Percentiles rank a stretch among this genome's conserved stretches.
These are phyloP conservation scores for Venturia pyrina DNA, from an alignment of 2,329 filamentous ascomycete genomes.

Conservation along the genomic window DNA sequence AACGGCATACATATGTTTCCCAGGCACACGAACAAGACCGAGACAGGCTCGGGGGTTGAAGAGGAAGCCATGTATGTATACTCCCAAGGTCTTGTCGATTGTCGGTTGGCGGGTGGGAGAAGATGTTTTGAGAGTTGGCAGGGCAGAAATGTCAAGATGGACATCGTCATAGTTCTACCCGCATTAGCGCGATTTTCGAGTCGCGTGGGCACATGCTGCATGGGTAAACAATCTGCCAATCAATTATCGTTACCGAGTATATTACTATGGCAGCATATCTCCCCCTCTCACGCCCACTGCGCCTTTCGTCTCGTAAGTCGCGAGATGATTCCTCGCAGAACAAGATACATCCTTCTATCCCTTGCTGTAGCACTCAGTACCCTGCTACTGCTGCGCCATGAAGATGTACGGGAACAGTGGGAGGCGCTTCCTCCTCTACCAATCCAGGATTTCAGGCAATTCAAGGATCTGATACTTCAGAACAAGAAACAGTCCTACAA, in stretches of 20 bases:
- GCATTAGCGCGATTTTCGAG: background rate
- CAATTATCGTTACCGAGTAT: too few species aligned
- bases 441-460: conserved; percentile 1
- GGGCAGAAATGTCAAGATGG: background rate
- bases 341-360: conserved; percentile 6
- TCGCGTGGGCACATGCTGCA: background rate
- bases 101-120: background rate
- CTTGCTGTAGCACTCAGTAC: background rate
- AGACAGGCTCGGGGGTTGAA: conserved; percentile 23
- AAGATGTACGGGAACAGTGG: background rate
- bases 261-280: background rate
- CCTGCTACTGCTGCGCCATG: background rate
- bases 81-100: background rate
- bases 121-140: background rate
- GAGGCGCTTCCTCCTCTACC: background rate
- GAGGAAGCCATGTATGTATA: background rate
- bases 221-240: background rate
- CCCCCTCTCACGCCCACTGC: background rate
- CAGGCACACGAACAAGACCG: conserved; percentile 88
- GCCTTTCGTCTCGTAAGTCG: background rate
- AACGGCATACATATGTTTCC: conserved; percentile 75
- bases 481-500: conserved; percentile 16
- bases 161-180: background rate
- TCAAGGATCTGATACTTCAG: conserved; percentile 9
- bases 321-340: background rate